Base-by-base conservation (phyloP, 805 yeast genomes). In the Myxozyma sirexii region DNA sequence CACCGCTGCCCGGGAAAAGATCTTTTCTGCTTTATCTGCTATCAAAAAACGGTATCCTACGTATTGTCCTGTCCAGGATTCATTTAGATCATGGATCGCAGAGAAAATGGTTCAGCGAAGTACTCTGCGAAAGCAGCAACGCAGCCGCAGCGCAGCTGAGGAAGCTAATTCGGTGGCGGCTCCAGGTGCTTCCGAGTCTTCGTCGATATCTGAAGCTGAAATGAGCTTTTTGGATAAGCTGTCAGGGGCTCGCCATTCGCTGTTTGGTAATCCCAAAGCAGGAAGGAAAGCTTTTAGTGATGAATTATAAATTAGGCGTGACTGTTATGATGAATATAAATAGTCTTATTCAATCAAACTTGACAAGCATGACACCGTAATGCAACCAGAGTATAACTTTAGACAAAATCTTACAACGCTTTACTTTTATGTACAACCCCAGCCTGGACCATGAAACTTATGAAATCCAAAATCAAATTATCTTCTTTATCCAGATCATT, bases 201-300 rank as follows among this genome's bases (percentile, higher is more conserved):
- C 55, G 6, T 70, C 65, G 21, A 71, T 75, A 39, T 52, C 59
- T 8, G 71, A 67, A 19, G 71, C 75, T 39, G 78, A 74, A 31
- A 38, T 66, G 38, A 77, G 70, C 33, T 74, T 73, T 64, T 80
- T 80, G 57, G 65, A 71, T 29, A 78, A 75, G 31, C 73, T 84
- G 23, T 65, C 75, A 8, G 74, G 75, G 29, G 76, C 78, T 15
- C 80, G 96, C 67, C 93, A 89, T 70, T 70, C 74, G 23, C 82
- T 86, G 0, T 90, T 90, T 74, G 97, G 96, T 1, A 90, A 90
- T 68, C 89, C 88, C 19, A 77, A 81, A 69, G 96, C 87, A 0
- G 72, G 80, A 57, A 78, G 94, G 61, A 87, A 86, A 69, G 84
- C 82, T 5, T 54, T 60, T 52, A 59, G 43, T 10, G 77, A 77